These are phyloP conservation scores for Raffaelea albimanens DNA, from an alignment of 2,329 filamentous ascomycete species.

Conservation along the genomic window DNA sequence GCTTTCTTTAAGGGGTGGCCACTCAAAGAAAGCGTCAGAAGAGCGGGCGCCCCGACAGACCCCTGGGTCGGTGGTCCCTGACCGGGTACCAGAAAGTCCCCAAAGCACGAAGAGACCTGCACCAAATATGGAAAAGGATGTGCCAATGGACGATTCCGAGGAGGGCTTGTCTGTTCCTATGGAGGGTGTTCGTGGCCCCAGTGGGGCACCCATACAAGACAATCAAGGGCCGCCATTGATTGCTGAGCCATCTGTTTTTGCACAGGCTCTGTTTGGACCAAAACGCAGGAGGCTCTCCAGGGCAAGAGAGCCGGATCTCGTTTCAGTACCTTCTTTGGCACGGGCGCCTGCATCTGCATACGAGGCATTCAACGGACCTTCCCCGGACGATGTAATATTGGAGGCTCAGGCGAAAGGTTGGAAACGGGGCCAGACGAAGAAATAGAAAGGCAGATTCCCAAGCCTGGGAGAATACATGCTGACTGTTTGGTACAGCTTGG, in stretches of 20 bases:
- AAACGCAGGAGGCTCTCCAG: conserved; percentile 14
- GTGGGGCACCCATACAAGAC: neutral
- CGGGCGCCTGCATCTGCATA: conserved; percentile 32
- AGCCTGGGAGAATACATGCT: conserved; percentile 8
- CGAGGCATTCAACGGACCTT: conserved; percentile 69
- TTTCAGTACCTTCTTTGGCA: conserved; percentile 39
- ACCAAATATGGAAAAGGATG: neutral
- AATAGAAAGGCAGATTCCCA: conserved; percentile 24
- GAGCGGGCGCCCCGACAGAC: neutral
- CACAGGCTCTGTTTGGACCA: conserved; percentile 40
- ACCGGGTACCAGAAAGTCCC: neutral
- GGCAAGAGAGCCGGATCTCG: conserved; percentile 19
- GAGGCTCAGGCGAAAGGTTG: conserved; percentile 86
- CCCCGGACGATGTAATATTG: conserved; percentile 82
- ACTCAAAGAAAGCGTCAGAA: neutral
- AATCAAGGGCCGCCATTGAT: conserved; percentile 8
- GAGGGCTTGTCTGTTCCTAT: neutral
- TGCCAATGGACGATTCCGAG: neutral
- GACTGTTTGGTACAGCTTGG: conserved; percentile 36
- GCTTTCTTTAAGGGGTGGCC: conserved; percentile 10
- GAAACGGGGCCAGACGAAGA: conserved; percentile 44
- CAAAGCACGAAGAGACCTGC: neutral
- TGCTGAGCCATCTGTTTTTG: conserved; percentile 45
- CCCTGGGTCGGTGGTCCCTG: neutral
- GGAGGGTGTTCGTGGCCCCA: neutral